Conservation (phyloP, 345 rosid genomes). For the Anacardium occidentale region DNA sequence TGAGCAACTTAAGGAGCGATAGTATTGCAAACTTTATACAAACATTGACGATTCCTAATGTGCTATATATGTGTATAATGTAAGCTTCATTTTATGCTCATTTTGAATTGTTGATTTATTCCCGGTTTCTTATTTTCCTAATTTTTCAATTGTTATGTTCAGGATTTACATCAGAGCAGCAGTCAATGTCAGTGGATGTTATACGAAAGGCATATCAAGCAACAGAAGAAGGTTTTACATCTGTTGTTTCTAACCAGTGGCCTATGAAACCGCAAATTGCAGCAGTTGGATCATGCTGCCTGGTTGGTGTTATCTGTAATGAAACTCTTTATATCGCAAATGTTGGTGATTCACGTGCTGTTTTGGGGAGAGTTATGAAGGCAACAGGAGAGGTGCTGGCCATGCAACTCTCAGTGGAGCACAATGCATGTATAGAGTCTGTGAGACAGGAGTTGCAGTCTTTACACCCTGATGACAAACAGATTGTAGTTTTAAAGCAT, state of each 20-base stretch:
- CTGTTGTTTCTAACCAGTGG: constrained; percentile 65
- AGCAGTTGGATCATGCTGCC: constrained; percentile 87
- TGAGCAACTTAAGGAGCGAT: neutral
- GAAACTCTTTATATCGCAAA: constrained; percentile 77
- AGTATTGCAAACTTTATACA: neutral
- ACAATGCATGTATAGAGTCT: constrained; percentile 69
- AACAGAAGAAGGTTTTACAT: constrained; percentile 77
- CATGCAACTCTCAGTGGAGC: constrained; percentile 77
- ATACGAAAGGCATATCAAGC: constrained; percentile 79
- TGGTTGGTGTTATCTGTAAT: constrained; percentile 66
- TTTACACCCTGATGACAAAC: constrained; percentile 75
- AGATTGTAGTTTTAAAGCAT: constrained; percentile 73
- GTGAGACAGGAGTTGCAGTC: constrained; percentile 67
- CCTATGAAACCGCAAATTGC: constrained; percentile 73
- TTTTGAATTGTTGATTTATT: constrained; percentile 15
- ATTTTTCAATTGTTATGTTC: constrained; percentile 20
- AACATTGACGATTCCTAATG: neutral
- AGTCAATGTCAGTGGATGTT: constrained; percentile 69
- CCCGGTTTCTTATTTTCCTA: constrained; percentile 12
- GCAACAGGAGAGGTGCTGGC: constrained; percentile 74
- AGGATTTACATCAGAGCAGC: constrained; percentile 78
- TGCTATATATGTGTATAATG: neutral
- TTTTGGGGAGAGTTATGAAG: constrained; percentile 65
- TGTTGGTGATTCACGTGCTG: constrained; percentile 83
- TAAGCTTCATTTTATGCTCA: neutral